Evolutionary conservation across 345 rosid genomes (phyloP).

Genomic region (Clausena lansium): DNA sequence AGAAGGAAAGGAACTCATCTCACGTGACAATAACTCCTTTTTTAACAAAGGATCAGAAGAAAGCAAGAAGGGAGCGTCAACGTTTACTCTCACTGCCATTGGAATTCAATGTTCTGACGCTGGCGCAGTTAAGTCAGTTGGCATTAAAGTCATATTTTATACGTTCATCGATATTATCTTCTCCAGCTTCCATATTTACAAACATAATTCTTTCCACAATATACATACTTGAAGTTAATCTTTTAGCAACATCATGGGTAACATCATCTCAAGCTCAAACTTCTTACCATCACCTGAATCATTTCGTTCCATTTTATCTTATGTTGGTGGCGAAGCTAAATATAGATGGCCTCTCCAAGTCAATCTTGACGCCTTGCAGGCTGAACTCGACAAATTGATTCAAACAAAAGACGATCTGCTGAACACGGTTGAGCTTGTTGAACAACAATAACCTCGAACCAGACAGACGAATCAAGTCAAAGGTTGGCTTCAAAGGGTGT

Average conservation of each 20-base stretch:
- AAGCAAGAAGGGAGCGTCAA: conserved; percentile 53
- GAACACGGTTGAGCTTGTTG: background rate
- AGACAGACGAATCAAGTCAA: background rate
- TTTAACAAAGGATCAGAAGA: conserved; percentile 65
- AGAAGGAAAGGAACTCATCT: conserved; percentile 44
- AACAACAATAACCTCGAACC: background rate
- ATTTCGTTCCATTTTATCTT: background rate
- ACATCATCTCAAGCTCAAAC: too few relatives aligned
- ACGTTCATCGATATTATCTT: too few relatives aligned
- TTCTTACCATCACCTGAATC: background rate
- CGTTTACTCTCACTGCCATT: too few relatives aligned
- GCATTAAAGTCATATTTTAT: too few relatives aligned
- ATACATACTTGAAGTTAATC: background rate
- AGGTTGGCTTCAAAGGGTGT: background rate
- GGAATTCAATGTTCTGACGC: too few relatives aligned
- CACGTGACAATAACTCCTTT: conserved; percentile 47
- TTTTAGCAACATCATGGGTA: background rate
- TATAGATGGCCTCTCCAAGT: background rate
- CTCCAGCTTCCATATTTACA: too few relatives aligned
- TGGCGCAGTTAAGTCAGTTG: too few relatives aligned
- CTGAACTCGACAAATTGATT: background rate
- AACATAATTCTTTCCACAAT: too few relatives aligned
- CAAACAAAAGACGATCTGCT: background rate
- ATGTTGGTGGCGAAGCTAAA: background rate
- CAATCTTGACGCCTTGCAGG: background rate